Evolutionary conservation across 2,329 filamentous ascomycete species (phyloP), one percentile per base, ranked within the genome.

Genomic region (Westerdykella sp.): DNA sequence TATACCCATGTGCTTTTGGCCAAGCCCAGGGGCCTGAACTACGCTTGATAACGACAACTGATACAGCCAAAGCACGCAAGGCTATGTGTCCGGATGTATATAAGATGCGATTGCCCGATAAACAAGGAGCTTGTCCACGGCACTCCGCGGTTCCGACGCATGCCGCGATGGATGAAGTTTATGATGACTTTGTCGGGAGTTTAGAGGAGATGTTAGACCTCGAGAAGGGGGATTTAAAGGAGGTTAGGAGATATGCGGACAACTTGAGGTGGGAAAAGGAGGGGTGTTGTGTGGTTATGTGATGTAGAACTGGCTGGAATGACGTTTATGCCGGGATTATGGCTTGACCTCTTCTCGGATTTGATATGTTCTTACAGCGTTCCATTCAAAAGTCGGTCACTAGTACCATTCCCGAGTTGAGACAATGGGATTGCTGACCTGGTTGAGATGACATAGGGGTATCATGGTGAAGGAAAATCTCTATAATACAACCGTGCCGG

Each of bases 201-300:
- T 14, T 28, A 25, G 16, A 37, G 25, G n/a, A 36, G n/a, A 43
- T 41, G 25, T 18, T 44, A 34, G 30, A 37, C 6, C 22, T 34
- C 16, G 41, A 37, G 40, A 44, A 35, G 31, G 34, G 35, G 42
- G 35, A 23, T 11, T n/a, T 7, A 22, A 23, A 23, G 30, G 28
- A n/a, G 13, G 6, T 13, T 3, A 15, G 37, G 39, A 21, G n/a
- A 1, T 14, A 44, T 16, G 31, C n/a, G 13, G 28, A 13, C n/a
- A 9, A 35, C 5, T 35, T 14, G n/a, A 35, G 16, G 32, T 9
- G 32, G 39, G 13, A 40, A 28, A 22, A 30, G n/a, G 16, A 18
- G 10, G 30, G 39, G 15, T 15, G 39, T 34, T 40, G 39, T 40
- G 39, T 34, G 13, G 16, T 40, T 32, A 16, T 40, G 23, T 40